A percentile compares a stretch with the other conserved stretches of the same genome.
These are phyloP conservation scores for Henckelia pumila DNA, from an alignment of 257 asterid species.

Conservation along the genomic window DNA sequence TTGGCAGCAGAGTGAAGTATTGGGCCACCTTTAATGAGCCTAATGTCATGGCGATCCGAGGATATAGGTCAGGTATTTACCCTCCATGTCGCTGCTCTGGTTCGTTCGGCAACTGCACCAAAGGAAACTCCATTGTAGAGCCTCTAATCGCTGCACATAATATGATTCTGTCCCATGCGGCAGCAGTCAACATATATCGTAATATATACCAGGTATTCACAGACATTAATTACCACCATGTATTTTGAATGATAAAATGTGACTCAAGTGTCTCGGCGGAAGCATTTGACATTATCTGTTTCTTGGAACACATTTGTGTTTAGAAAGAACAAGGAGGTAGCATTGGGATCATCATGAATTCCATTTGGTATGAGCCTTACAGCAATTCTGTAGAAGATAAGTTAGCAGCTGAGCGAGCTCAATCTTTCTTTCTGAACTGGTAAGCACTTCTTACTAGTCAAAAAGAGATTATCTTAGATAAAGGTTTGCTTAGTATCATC, in stretches of 20 bases:
- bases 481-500: background rate
- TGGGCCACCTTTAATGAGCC: slow-evolving; percentile 78
- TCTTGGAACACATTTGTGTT: slow-evolving; percentile 13
- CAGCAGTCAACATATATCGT: slow-evolving; percentile 42
- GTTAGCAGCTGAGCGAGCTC: slow-evolving; percentile 62
- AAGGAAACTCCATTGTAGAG: slow-evolving; percentile 52
- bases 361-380: slow-evolving; percentile 54
- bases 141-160: slow-evolving; percentile 69
- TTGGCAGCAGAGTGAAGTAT: slow-evolving; percentile 60
- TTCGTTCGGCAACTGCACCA: slow-evolving; percentile 46
- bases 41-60: slow-evolving; percentile 43
- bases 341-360: slow-evolving; percentile 50
- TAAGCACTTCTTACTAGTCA: slow-evolving; percentile 11
- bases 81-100: slow-evolving; percentile 59
- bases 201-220: slow-evolving; percentile 48
- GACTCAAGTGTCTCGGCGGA: background rate
- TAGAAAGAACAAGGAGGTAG: slow-evolving; percentile 50
- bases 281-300: background rate
- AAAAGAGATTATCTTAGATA: background rate
- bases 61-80: slow-evolving; percentile 47
- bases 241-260: background rate
- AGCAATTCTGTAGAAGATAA: slow-evolving; percentile 49
- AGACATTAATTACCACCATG: background rate
- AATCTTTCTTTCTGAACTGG: slow-evolving; percentile 54
- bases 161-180: slow-evolving; percentile 55